These are phyloP conservation scores for Poronia punctata DNA, from an alignment of 495 filamentous ascomycete genomes.

Conservation along the genomic window DNA sequence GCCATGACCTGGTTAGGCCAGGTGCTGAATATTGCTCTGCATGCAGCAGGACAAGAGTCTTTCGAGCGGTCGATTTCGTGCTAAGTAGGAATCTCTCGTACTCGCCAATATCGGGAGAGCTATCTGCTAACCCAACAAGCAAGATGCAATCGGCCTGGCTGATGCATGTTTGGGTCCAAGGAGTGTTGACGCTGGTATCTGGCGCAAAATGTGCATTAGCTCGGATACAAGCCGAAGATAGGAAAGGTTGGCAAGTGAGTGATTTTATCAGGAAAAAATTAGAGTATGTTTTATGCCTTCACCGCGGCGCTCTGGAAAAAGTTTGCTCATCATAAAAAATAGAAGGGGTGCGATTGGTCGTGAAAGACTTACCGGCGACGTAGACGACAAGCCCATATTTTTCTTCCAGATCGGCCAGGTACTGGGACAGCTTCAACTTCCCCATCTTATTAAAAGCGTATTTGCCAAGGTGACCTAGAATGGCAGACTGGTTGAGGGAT, in stretches of 20 bases:
- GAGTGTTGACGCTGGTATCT: constrained; percentile 89
- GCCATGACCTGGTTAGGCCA: constrained; percentile 79
- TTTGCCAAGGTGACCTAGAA: constrained; percentile 86
- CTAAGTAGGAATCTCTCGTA: constrained; percentile 93
- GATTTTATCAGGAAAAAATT: constrained; percentile 39
- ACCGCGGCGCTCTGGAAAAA: constrained; percentile 33
- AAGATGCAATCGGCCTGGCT: constrained; percentile 93
- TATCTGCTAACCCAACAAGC: constrained; percentile 85
- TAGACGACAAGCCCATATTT: constrained; percentile 95
- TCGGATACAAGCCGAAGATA: background rate
- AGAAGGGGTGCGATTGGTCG: constrained; percentile 2
- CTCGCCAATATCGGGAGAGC: constrained; percentile 83
- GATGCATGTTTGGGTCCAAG: constrained; percentile 98
- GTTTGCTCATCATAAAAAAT: constrained; percentile 38
- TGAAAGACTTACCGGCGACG: constrained; percentile 61
- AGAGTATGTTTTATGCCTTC: constrained; percentile 37
- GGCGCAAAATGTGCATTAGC: constrained; percentile 14
- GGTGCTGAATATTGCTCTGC: constrained; percentile 80
- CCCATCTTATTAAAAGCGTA: constrained; percentile 98
- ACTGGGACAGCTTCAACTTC: constrained; percentile 91
- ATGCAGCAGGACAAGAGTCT: constrained; percentile 90
- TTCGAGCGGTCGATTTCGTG: constrained; percentile 94
- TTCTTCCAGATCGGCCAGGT: constrained; percentile 93
- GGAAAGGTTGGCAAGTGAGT: background rate
- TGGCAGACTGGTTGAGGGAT: constrained; percentile 85